phyloP scores from a whole-genome alignment of 1,139 yeast species.

The Wickerhamiella infanticola region DNA sequence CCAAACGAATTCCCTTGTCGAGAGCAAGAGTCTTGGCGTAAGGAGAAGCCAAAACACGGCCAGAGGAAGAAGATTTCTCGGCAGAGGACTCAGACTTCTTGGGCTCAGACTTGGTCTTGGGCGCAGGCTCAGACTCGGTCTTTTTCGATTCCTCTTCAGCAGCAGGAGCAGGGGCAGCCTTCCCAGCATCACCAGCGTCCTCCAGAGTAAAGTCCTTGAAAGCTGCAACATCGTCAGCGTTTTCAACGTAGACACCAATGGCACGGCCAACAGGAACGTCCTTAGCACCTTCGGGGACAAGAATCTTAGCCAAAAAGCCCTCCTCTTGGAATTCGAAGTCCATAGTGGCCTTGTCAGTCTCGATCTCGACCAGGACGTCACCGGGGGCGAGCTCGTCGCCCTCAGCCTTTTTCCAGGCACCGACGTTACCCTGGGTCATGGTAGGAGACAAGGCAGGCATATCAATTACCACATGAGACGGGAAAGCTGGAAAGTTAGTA shows the following conservation, averaged over 20 bases:
- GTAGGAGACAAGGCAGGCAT: slow-evolving; percentile 97
- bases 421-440: slow-evolving; percentile 90
- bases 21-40: slow-evolving; percentile 86
- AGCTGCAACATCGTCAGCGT: slow-evolving; percentile 68
- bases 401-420: slow-evolving; percentile 72
- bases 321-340: slow-evolving; percentile 99
- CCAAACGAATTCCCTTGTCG: slow-evolving; percentile 79
- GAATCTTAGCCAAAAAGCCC: slow-evolving; percentile 82
- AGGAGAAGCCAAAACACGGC: slow-evolving; percentile 87
- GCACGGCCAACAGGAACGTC: slow-evolving; percentile 91
- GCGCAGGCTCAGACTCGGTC: slow-evolving; percentile 12
- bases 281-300: slow-evolving; percentile 73
- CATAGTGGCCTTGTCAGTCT: slow-evolving; percentile 97
- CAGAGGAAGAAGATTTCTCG: slow-evolving; percentile 23
- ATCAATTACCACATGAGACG: slow-evolving; percentile 49
- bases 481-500: slow-evolving; percentile 25
- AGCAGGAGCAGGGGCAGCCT: slow-evolving; percentile 23
- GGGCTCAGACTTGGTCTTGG: slow-evolving; percentile 15
- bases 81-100: slow-evolving; percentile 19
- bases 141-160: slow-evolving; percentile 15
- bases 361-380: slow-evolving; percentile 76
- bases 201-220: slow-evolving; percentile 71
- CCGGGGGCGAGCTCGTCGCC: slow-evolving; percentile 86
- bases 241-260: slow-evolving; percentile 92
- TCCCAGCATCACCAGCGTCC: slow-evolving; percentile 49